These are phyloP conservation scores for Tuctoria greenei DNA, from an alignment of 176 grass and related monocot species.

Conservation along the genomic window DNA sequence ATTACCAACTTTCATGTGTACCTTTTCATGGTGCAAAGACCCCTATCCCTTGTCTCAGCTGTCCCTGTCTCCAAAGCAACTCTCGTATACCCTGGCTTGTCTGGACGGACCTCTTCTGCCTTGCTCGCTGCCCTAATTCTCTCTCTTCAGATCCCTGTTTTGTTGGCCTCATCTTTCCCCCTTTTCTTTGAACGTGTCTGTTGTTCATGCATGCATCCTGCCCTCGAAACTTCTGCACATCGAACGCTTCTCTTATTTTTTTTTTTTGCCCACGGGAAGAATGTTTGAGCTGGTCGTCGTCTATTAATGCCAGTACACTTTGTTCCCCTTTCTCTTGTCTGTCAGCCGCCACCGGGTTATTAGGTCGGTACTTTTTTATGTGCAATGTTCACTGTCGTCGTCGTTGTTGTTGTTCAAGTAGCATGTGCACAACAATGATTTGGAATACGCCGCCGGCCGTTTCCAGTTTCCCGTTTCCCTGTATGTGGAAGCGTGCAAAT, in stretches of 20 bases:
- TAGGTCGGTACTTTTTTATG: background rate
- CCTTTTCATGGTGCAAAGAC: constrained; percentile 24
- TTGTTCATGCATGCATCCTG: background rate
- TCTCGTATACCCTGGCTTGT: constrained; percentile 23
- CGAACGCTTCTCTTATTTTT: background rate
- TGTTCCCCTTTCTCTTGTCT: background rate
- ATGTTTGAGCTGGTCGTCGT: background rate
- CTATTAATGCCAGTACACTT: background rate
- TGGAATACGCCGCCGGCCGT: background rate
- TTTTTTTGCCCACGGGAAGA: background rate
- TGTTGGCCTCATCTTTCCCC: constrained; percentile 28
- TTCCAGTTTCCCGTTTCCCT: background rate
- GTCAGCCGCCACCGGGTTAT: too few relatives aligned
- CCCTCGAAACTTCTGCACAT: background rate
- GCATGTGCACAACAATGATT: constrained; percentile 13
- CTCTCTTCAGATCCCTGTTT: constrained; percentile 38
- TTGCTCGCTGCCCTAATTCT: constrained; percentile 10
- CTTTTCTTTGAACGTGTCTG: constrained; percentile 10
- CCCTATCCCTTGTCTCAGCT: background rate
- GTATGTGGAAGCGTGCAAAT: background rate
- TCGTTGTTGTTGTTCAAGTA: background rate
- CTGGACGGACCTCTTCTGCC: constrained; percentile 1
- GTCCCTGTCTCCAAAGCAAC: constrained; percentile 36
- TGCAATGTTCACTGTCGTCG: background rate
- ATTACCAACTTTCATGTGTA: background rate